Base-by-base conservation (phyloP, 345 rosid species). In the Stellera chamaejasme region DNA sequence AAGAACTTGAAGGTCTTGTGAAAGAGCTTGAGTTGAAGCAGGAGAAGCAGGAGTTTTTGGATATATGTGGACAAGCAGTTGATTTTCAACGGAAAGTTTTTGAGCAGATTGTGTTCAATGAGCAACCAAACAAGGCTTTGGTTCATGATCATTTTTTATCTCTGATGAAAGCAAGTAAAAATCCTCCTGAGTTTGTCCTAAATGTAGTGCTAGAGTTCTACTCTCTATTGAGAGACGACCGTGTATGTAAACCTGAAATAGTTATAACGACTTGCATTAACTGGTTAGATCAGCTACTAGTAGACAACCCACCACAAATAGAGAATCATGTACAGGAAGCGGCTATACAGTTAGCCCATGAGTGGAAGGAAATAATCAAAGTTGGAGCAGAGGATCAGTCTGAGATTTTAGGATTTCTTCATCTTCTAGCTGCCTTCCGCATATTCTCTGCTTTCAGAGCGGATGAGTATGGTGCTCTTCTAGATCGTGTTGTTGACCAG, bases 321-420 rank as follows among this genome's bases (percentile, higher is more conserved):
- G 56, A 25, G 14, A 69, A 65, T 42, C 52, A 41, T 8, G 64
- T 66, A 52, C 55, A 27, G 51, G 54, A 74, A 48, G 72, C 46
- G 54, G 79, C 69, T 41, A 32, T 46, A 55, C 48, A 56, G 26
- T 49, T 74, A 42, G 72, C 75, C 23, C 3, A 8, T 15, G 59
- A 54, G 52, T 71, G 67, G 75, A 66, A 46, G 43, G 43, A 39
- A 15, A 71, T 59, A 64, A 48, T 77, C 67, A 56, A 12, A 11
- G 13, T 7, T 10, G 67, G 57, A 36, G 32, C 55, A 0, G 51
- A 48, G 14, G 36, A 73, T 55, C 23, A 39, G 23, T 45, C 48
- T 23, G 72, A 69, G 57, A 66, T 72, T 11, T 43, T 72, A 62
- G 79, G 73, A 42, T 61, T 72, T 64, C 57, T 75, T 62, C 49